Base-by-base conservation (phyloP, 495 filamentous ascomycete species). In the Evansstolkia leycettana region DNA sequence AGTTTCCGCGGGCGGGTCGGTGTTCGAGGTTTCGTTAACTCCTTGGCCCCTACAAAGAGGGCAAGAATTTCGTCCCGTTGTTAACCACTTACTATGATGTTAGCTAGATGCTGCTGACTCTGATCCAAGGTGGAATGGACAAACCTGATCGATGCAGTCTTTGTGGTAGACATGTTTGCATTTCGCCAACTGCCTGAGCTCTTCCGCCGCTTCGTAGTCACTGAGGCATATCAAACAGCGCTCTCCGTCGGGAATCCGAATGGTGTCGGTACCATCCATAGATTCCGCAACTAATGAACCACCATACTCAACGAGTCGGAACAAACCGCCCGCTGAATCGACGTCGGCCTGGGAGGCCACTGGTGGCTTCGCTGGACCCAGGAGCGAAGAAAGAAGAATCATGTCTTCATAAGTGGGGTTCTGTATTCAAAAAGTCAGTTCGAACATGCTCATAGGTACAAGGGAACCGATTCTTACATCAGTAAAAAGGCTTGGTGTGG, bases 381-480 rank as follows among this genome's bases (percentile, higher is more conserved):
- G 58, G 17, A 85, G 64, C 9, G 77, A 78, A 11, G 77, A 81
- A 2, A 85, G 62, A 17, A 85, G 55, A 33, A 83, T 70, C 80
- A 85, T 84, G 45, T 85, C 80, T 54, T 85, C 80, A 42, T 85
- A 84, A 1, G 80, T 82, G 13, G 80, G 80, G 37, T 78, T 78
- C 73, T 78, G 37, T 13, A 38, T 17, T 14, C 40, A 26, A 31
- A 18, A 34, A 31, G 36, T 56, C 34, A 50, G 38, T 9, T 27
- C 18, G n/a, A 37, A 38, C 16, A 32, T 15, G 25, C 3, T 10
- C 11, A 34, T 1, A 28, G 16, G n/a, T 31, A 20, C 41, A 25
- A 26, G 10, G 16, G 13, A 17, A 31, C 24, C 8, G 32, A 32
- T 26, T 20, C 67, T 53, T 65, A 77, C 73, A 58, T 85, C 80